Evolutionary conservation across 768 basidiomycete genomes (phyloP), one percentile per base, ranked within the genome.

Genomic region (Roridomyces roridus): DNA sequence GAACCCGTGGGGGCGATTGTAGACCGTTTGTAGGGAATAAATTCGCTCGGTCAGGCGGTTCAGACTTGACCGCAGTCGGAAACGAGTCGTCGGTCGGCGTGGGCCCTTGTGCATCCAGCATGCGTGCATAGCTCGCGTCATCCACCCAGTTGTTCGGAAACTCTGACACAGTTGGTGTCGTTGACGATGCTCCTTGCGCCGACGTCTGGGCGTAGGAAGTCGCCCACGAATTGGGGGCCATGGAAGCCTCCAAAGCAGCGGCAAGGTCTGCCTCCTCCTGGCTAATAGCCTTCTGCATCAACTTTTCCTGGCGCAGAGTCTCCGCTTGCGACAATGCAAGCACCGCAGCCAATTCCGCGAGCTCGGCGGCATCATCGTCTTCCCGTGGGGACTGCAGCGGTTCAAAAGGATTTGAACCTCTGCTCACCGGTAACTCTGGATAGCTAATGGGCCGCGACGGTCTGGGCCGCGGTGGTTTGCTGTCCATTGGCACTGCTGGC

Each of bases 251-350:
- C 54, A 92, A 62, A 0, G 89, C 91, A 58, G 77, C 77, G 20
- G 82, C 83, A 14, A 92, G 73, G 39, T 91, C 86, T 26, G 85
- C 84, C 54, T 90, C 87, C 66, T 92, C 89, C 59, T 80, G 78
- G 51, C 58, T 68, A 6, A 58, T 64, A 17, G 80, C 55, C 44
- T 74, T 72, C 21, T 75, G 71, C 44, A 72, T 69, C 28, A 69
- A 50, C 24, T 66, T 66, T 60, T 73, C 64, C 46, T 62, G 40
- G 36, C 60, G 20, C 10, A 57, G 25, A 1, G 55, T 57, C 39
- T 83, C 82, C 17, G 81, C 80, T 51, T 81, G 74, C 2, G 85
- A 81, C 45, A 85, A 61, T 15, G 79, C 82, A 15, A 80, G 62
- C 11, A 76, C 81, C 21, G 78, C 61, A 15, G 78, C 77, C n/a